Evolutionary conservation across 345 rosid species (phyloP).

Genomic region (Laguncularia racemosa): DNA sequence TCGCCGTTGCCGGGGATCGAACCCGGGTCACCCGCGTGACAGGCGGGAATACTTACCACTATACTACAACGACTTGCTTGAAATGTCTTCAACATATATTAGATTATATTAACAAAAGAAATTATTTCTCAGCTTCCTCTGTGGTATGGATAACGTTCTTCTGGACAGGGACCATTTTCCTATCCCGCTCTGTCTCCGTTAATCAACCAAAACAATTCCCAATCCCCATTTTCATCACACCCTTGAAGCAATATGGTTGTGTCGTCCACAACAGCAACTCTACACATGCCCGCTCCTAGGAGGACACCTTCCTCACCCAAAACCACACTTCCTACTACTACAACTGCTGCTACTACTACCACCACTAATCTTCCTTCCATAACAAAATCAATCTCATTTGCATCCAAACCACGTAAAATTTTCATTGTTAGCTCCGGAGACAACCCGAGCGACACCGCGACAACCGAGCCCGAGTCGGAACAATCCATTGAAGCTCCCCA

Average conservation of each 20-base stretch:
- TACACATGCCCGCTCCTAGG: too few species aligned
- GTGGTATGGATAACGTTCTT: conserved; percentile 11
- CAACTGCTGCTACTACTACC: neutral
- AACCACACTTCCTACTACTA: conserved; percentile 10
- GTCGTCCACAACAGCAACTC: conserved; percentile 16
- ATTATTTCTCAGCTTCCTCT: too few species aligned
- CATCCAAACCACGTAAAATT: conserved; percentile 9
- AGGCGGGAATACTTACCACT: conserved; percentile 88
- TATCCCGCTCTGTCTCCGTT: neutral
- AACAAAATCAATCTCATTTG: conserved; percentile 7
- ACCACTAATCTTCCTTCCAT: conserved; percentile 3
- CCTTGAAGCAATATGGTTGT: conserved; percentile 20
- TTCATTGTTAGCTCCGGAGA: neutral
- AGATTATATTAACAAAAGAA: too few species aligned
- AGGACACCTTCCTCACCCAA: too few species aligned
- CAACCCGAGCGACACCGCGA: conserved; percentile 2
- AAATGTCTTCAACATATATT: too few species aligned
- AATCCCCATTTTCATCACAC: neutral
- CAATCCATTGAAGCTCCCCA: conserved; percentile 48
- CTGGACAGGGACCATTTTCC: conserved; percentile 6
- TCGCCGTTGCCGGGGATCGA: conserved; percentile 93
- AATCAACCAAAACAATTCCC: neutral
- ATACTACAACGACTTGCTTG: conserved; percentile 54
- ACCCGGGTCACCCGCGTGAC: conserved; percentile 92
- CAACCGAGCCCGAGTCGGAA: conserved; percentile 13